Base-by-base conservation (phyloP, 106 monocot genomes). In the Agapanthus africanus region DNA sequence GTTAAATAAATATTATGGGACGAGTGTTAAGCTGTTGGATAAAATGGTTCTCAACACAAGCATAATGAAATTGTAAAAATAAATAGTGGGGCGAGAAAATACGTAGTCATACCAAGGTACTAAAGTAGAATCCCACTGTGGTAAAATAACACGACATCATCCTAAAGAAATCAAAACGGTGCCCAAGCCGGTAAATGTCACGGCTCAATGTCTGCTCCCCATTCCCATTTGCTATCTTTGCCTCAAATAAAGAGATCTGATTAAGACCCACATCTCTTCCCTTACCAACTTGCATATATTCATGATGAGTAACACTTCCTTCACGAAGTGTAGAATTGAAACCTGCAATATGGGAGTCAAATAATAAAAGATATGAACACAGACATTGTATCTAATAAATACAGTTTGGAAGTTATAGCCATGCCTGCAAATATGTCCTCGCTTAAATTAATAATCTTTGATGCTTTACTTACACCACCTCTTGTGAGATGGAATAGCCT, bases 141-240 rank as follows among this genome's bases (percentile, higher is more conserved):
- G 94, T 90, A 74, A 87, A 94, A 73, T 94, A 94, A 71, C 90
- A 94, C 4, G 94, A 94, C 65, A 94, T 49, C 94, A 94, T 94
- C 52, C 94, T 82, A 41, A 94, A 94, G 66, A 94, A 94, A 77
- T 94, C 94, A 78, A 94, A 94, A 54, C 94, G 94, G 63, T 94
- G 94, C 0, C 94, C 94, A 33, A 94, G 90, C 37, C 94, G 77
- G 73, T 87, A 94, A 26, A 94, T 79, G 42, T 94, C 94, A 65
- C 94, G 90, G 31, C 94, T 90, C 63, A 94, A 60, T n/a, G 94
- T 94, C 65, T 94, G 94, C 73, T 94, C 94, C 1, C 85, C 94
- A 75, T 94, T 94, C 39, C 91, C 95, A 83, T 91, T 88, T 54
- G 95, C 94, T 52, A 94, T 78, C 68, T 94, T 94, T 59, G 94